Base-by-base conservation (phyloP, 495 filamentous ascomycete species). In the Xylaria grammica region DNA sequence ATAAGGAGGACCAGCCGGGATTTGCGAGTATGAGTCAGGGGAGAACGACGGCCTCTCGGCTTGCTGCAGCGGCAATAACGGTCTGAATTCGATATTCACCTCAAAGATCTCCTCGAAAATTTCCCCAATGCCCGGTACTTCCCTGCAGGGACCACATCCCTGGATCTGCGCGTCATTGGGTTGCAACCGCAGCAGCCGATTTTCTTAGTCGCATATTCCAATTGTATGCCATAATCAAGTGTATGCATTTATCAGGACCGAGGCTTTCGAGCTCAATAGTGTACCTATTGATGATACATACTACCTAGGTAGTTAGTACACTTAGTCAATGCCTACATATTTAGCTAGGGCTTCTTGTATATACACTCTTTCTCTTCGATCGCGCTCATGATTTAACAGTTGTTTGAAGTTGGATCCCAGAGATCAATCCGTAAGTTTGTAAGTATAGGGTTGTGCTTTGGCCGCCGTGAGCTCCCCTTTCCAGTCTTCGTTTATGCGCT, bases 141-240 rank as follows among this genome's bases (percentile, higher is more conserved):
- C 34, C 45, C 32, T 26, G 59, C 48, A 62, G 57, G 57, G 42
- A 42, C 17, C 24, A 38, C 1, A 46, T 48, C 42, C 32, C 15
- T 29, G 32, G 34, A 46, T 55, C 61, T 44, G 32, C 52, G 50
- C 50, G 61, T 63, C 51, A 63, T 56, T 46, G 20, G 61, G 51
- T 63, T 61, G 19, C 58, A 59, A 3, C 22, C 6, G 11, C 10
- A 40, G 15, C 58, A 17, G 6, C 27, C 22, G 3, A 26, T 46
- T 19, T 19, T 40, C 30, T 49, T 54, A 55, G 51, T 53, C 27
- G 50, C 60, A 63, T 54, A 63, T 29, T 17, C 2, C 0, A 3
- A 7, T 8, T 10, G 0, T 36, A 19, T 26, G 34, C 34, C 15
- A 36, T 29, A 29, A 51, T 22, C n/a, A 49, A 24, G 26, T 30